Conservation (phyloP, 1,284 basidiomycete genomes). For the Taiwanofungus camphoratus region DNA sequence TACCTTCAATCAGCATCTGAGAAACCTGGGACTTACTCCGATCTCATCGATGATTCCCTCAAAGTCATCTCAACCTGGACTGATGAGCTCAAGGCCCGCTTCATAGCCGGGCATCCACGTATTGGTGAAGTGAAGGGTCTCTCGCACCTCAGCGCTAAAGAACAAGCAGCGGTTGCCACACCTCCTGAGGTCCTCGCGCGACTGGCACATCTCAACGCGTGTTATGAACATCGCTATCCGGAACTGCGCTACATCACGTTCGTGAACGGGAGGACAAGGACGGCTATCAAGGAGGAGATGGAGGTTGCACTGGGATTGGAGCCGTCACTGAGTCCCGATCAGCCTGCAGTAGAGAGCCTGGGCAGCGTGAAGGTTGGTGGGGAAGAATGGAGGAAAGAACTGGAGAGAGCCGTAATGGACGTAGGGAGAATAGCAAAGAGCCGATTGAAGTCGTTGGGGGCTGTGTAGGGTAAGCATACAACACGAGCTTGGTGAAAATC, state of each 20-base stretch:
- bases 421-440: constrained; percentile 73
- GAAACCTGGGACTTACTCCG: constrained; percentile 37
- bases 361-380: constrained; percentile 36
- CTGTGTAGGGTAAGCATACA: constrained; percentile 19
- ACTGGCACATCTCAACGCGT: constrained; percentile 63
- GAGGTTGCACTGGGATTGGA: constrained; percentile 55
- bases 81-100: constrained; percentile 51
- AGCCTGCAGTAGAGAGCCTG: constrained; percentile 35
- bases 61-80: constrained; percentile 53
- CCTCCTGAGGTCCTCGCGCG: constrained; percentile 63
- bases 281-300: constrained; percentile 73
- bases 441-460: constrained; percentile 43
- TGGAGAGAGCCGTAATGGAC: constrained; percentile 67
- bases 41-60: constrained; percentile 59
- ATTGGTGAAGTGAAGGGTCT: constrained; percentile 79
- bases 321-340: constrained; percentile 40
- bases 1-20: constrained; percentile 24
- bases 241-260: constrained; percentile 86
- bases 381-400: constrained; percentile 41
- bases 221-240: constrained; percentile 72
- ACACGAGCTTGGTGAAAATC: too few species aligned
- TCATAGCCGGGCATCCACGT: constrained; percentile 81
- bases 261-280: constrained; percentile 77
- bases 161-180: constrained; percentile 62
- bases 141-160: constrained; percentile 67